phyloP scores from a whole-genome alignment of 768 basidiomycete species.

The Xerocomus potaroensis region DNA sequence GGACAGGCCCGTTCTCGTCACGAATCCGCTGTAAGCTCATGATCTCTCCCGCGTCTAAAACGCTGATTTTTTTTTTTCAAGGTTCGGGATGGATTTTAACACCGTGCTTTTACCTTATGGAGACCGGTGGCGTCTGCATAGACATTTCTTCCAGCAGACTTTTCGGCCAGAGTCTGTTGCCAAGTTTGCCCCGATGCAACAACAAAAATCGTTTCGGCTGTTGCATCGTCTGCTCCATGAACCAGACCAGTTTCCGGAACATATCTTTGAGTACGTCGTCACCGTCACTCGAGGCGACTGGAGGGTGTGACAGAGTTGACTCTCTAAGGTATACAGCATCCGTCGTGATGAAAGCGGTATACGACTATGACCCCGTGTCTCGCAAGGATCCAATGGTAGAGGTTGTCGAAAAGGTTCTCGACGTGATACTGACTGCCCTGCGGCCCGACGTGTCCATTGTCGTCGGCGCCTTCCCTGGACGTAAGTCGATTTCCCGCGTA shows the following conservation, averaged over 20 bases:
- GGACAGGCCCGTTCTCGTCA: conserved; percentile 14
- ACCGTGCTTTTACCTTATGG: conserved; percentile 15
- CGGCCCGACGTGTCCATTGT: too few species aligned
- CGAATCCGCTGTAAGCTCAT: conserved; percentile 11
- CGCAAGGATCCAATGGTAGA: conserved; percentile 3
- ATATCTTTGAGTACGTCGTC: conserved; percentile 8
- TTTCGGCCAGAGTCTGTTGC: conserved; percentile 7
- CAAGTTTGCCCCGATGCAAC: conserved; percentile 16
- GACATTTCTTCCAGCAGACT: conserved; percentile 18
- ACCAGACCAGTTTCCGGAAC: conserved; percentile 5
- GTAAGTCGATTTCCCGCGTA: conserved; percentile 1
- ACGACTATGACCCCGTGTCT: conserved; percentile 10
- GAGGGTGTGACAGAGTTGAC: neutral
- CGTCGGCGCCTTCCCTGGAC: neutral
- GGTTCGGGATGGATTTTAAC: conserved; percentile 18
- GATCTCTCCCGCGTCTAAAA: neutral
- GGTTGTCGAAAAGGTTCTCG: neutral
- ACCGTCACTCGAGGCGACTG: conserved; percentile 9
- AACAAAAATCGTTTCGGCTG: conserved; percentile 6
- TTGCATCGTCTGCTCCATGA: conserved; percentile 5
- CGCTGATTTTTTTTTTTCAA: too few species aligned
- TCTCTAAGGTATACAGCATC: conserved; percentile 5
- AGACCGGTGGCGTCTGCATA: conserved; percentile 15
- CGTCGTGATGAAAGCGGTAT: conserved; percentile 2
- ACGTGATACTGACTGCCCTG: too few species aligned